Conservation (phyloP, 2,329 filamentous ascomycete species). For the Pseudogymnoascus sp. region DNA sequence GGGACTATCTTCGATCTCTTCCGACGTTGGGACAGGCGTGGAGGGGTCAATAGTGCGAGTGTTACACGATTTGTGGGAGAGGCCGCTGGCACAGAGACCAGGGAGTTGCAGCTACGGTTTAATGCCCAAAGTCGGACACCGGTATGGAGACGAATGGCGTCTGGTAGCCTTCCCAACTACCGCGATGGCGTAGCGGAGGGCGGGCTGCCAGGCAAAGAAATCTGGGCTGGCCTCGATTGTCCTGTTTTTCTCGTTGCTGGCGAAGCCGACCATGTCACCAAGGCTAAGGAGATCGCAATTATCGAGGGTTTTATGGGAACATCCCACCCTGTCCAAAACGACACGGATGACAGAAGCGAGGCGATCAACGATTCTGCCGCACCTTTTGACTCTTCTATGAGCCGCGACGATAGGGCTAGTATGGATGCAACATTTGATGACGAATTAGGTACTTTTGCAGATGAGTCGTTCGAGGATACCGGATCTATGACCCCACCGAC, state of each 20-base stretch:
- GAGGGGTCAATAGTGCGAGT: conserved; percentile 70
- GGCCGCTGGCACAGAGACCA: conserved; percentile 57
- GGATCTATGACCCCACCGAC: background rate
- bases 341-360: conserved; percentile 26
- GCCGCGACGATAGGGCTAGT: background rate
- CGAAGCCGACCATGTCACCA: conserved; percentile 68
- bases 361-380: conserved; percentile 43
- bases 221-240: conserved; percentile 65
- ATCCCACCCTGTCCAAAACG: conserved; percentile 21
- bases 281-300: conserved; percentile 61
- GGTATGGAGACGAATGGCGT: conserved; percentile 76
- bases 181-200: conserved; percentile 44
- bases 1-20: conserved; percentile 67
- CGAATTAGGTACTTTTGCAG: background rate
- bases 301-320: conserved; percentile 44
- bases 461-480: background rate
- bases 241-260: conserved; percentile 76
- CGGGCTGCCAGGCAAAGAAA: conserved; percentile 60
- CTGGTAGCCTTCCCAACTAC: conserved; percentile 60
- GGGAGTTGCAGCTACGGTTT: conserved; percentile 61
- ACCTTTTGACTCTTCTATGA: conserved; percentile 34
- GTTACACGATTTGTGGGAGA: conserved; percentile 70
- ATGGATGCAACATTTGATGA: background rate
- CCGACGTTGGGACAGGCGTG: conserved; percentile 70
- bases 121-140: conserved; percentile 78